Conservation (phyloP, 2,329 filamentous ascomycete species). For the Mycogone perniciosa region DNA sequence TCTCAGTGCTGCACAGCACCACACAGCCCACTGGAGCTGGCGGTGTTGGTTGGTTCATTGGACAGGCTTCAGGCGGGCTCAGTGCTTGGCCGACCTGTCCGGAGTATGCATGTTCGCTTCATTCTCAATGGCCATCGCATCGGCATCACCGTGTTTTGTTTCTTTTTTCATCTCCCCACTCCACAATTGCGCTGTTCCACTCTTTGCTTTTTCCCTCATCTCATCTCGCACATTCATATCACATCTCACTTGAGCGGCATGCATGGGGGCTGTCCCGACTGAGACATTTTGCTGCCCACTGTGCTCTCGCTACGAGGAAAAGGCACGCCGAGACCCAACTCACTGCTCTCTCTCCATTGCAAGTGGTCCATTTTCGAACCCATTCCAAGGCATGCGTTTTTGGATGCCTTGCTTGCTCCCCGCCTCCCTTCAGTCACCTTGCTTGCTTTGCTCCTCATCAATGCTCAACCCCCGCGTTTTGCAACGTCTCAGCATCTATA, state of each 20-base stretch:
- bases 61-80: conserved; percentile 7
- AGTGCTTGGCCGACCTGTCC: not conserved
- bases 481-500: not conserved
- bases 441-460: conserved; percentile 1
- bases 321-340: too few species aligned
- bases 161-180: not conserved
- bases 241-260: not conserved
- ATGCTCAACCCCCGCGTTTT: not conserved
- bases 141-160: conserved; percentile 6
- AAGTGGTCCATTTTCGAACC: too few species aligned
- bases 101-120: not conserved
- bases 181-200: not conserved
- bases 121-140: not conserved
- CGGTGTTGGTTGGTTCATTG: conserved; percentile 1
- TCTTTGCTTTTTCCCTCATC: not conserved
- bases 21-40: not conserved
- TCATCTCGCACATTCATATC: not conserved
- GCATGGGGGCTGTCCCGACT: not conserved
- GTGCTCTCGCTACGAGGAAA: conserved; percentile 1
- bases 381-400: too few species aligned
- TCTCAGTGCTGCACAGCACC: not conserved
- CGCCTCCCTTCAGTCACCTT: conserved; percentile 3
- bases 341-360: too few species aligned
- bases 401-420: not conserved
- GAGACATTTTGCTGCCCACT: conserved; percentile 5